These are phyloP conservation scores for Syzygium malaccense DNA, from an alignment of 441 rosid genomes.

Conservation along the genomic window DNA sequence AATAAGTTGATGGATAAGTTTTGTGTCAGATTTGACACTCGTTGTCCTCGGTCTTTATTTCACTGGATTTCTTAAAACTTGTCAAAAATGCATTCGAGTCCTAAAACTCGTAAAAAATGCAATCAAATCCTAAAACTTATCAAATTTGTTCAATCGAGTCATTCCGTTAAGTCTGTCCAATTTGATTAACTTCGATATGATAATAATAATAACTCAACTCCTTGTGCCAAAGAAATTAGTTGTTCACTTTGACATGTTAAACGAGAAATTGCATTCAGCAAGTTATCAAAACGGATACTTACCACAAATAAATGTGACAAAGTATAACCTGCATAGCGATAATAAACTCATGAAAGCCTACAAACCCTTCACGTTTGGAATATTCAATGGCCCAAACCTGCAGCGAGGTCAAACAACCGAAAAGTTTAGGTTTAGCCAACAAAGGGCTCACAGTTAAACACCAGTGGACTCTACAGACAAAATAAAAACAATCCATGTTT, in stretches of 20 bases:
- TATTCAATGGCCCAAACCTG: constrained; percentile 16
- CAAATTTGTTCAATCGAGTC: no score
- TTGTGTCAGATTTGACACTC: no score
- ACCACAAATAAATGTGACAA: background rate
- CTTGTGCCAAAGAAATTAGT: constrained; percentile 72
- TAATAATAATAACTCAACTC: constrained; percentile 28
- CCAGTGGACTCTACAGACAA: background rate
- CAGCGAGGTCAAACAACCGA: background rate
- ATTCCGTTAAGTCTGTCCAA: no score
- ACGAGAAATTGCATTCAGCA: background rate
- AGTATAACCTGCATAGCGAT: constrained; percentile 5
- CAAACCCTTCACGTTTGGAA: constrained; percentile 5
- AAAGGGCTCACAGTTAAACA: no score
- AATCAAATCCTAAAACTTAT: no score
- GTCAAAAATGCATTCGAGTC: no score
- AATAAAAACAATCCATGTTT: background rate
- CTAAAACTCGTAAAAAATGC: no score
- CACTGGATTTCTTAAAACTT: no score
- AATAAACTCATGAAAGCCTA: background rate
- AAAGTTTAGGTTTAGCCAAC: background rate
- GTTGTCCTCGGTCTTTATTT: no score
- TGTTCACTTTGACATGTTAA: background rate
- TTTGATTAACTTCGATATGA: no score
- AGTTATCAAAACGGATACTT: background rate
- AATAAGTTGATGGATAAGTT: no score